Evolutionary conservation across 2,329 filamentous ascomycete genomes (phyloP).

Genomic region (Ophidiomyces ophidiicola): DNA sequence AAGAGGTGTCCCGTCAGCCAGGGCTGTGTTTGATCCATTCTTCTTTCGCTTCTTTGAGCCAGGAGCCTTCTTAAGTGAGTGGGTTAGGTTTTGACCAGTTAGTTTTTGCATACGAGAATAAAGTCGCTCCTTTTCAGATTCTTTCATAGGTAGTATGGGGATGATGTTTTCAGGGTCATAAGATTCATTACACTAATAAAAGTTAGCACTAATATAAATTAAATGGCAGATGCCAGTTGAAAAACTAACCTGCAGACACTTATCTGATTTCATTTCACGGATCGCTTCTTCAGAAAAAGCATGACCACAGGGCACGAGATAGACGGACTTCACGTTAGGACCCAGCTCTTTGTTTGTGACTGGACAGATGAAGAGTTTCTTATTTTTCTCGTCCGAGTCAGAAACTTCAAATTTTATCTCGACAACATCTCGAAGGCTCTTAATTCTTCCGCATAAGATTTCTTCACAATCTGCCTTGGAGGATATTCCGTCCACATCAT

Average conservation of each 20-base stretch:
- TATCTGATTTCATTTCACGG: constrained; percentile 59
- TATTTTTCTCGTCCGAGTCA: constrained; percentile 28
- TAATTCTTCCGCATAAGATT: constrained; percentile 52
- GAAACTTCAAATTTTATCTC: constrained; percentile 62
- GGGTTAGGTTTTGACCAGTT: constrained; percentile 59
- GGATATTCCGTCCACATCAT: constrained; percentile 42
- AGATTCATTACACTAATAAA: constrained; percentile 54
- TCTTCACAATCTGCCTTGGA: constrained; percentile 49
- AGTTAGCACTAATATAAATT: constrained; percentile 7
- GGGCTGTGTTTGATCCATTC: constrained; percentile 39
- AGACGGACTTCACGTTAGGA: constrained; percentile 65
- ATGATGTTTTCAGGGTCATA: constrained; percentile 68
- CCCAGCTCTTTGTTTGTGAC: constrained; percentile 80
- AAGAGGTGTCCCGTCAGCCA: constrained; percentile 23
- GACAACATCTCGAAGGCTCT: constrained; percentile 71
- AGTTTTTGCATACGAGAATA: constrained; percentile 56
- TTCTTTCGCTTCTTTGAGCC: constrained; percentile 58
- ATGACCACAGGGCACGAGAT: constrained; percentile 89
- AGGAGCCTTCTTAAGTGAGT: constrained; percentile 71
- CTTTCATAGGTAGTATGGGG: constrained; percentile 61
- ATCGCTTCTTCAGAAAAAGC: constrained; percentile 81
- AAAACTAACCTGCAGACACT: constrained; percentile 42
- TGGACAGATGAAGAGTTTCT: constrained; percentile 64
- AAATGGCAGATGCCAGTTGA: background rate
- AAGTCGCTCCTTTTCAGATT: constrained; percentile 58